Conservation (phyloP, 129 eudicot species). For the Helianthus annuus region HanXRQr2.0-SUNRISE NC_035444.2:60831213-60831712, state of each 20-base stretch:
- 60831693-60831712: slow-evolving; percentile 80
- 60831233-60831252: slow-evolving; percentile 15
- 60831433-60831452: slow-evolving; percentile 77
- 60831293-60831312: slow-evolving; percentile 76
- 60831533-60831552: slow-evolving; percentile 93
- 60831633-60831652: slow-evolving; percentile 77
- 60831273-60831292: slow-evolving; percentile 75
- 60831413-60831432: slow-evolving; percentile 50
- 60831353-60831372: slow-evolving; percentile 62
- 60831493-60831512: slow-evolving; percentile 88
- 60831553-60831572: slow-evolving; percentile 85
- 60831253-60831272: slow-evolving; percentile 39
- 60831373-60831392: slow-evolving; percentile 74
- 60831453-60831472: slow-evolving; percentile 89
- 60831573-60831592: slow-evolving; percentile 82
- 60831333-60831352: slow-evolving; percentile 84
- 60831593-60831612: slow-evolving; percentile 80
- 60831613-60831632: slow-evolving; percentile 84
- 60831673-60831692: slow-evolving; percentile 87
- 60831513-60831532: slow-evolving; percentile 68
- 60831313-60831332: slow-evolving; percentile 90
- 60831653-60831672: slow-evolving; percentile 88
- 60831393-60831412: slow-evolving; percentile 66
- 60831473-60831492: slow-evolving; percentile 82
- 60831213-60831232: not conserved